These are phyloP conservation scores for Eucalyptus cloeziana DNA, from an alignment of 345 rosid species.

Conservation along the genomic window DNA sequence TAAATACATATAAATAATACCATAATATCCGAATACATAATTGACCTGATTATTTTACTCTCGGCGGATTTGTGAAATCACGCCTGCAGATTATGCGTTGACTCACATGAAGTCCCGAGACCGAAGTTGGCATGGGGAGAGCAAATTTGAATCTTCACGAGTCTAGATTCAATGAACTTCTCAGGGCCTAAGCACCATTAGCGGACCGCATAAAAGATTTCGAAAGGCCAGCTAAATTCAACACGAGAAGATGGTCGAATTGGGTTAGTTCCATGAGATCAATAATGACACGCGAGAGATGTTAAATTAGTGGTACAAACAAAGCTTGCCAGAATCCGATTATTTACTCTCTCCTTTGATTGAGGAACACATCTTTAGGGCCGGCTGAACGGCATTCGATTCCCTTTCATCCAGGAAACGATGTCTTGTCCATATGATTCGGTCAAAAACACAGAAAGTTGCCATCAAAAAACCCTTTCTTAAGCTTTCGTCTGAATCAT, in stretches of 20 bases:
- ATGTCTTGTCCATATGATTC: neutral
- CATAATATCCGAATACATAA: neutral
- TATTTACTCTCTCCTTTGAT: neutral
- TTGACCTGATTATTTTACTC: neutral
- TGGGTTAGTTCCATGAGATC: neutral
- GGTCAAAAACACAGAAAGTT: neutral
- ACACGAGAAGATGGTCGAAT: neutral
- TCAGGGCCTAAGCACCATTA: constrained; percentile 15
- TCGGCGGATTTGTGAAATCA: neutral
- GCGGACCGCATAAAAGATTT: neutral
- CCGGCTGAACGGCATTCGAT: neutral
- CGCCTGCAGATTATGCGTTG: neutral
- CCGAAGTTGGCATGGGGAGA: constrained; percentile 10
- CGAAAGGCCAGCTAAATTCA: neutral
- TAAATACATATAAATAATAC: neutral
- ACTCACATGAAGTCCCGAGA: constrained; percentile 13
- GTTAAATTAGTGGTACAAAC: neutral
- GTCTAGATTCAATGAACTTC: constrained; percentile 19
- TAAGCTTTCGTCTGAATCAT: neutral
- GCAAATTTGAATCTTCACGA: constrained; percentile 15
- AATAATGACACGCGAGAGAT: neutral
- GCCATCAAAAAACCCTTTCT: neutral
- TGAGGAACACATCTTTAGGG: neutral
- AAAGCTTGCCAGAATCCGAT: neutral
- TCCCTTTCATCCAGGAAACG: neutral